phyloP scores from a whole-genome alignment of 139 green algal genomes.

The Tetraselmis chui region DNA sequence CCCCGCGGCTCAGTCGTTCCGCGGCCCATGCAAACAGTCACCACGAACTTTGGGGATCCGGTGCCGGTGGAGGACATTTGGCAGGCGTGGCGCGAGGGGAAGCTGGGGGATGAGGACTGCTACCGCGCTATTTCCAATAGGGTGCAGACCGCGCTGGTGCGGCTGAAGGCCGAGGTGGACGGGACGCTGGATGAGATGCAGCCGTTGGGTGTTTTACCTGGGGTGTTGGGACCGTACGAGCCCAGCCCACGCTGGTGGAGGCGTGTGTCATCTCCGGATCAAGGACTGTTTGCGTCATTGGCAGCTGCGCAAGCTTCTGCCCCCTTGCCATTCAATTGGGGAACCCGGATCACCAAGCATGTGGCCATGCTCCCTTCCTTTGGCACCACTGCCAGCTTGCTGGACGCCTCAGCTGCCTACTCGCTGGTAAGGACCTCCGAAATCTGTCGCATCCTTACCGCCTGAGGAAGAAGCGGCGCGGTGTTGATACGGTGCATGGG shows the following conservation, averaged over 20 bases:
- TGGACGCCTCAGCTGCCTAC: neutral
- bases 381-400: neutral
- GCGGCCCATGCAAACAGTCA: constrained; percentile 34
- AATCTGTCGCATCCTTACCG: neutral
- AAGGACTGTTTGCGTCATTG: neutral
- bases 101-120: neutral
- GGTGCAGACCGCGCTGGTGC: neutral
- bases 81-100: neutral
- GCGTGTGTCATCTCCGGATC: neutral
- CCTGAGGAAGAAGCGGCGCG: too few relatives aligned
- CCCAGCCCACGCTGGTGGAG: neutral
- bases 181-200: neutral
- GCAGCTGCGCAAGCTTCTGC: neutral
- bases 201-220: neutral
- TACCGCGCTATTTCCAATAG: neutral
- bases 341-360: neutral
- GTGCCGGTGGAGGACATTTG: neutral
- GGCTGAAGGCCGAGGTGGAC: neutral
- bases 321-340: neutral
- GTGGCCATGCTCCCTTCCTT: neutral
- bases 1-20: constrained; percentile 59
- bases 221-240: neutral
- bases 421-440: neutral
- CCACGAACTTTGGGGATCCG: neutral
- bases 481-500: too few relatives aligned